These are phyloP conservation scores for Blechomonas ayalai DNA, from an alignment of 208 protist species.

Conservation along the genomic window DNA sequence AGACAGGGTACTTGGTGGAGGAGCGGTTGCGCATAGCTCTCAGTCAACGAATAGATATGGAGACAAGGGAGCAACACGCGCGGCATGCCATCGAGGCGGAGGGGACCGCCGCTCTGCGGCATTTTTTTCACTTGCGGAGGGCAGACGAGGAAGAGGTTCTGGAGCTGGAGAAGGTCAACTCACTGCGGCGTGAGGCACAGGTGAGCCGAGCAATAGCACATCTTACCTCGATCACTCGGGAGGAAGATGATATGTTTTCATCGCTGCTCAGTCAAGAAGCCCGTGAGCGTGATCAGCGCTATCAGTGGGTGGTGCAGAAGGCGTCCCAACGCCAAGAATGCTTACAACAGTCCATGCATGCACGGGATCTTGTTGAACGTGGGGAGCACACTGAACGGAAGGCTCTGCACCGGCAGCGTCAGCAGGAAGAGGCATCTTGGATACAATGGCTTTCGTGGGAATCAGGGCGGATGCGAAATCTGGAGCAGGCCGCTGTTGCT, in stretches of 20 bases:
- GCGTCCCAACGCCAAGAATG: conserved; percentile 4
- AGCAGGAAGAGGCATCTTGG: conserved; percentile 7
- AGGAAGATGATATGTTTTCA: conserved; percentile 23
- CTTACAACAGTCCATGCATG: conserved; percentile 4
- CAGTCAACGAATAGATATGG: neutral
- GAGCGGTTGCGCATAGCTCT: neutral
- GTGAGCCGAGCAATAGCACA: conserved; percentile 17
- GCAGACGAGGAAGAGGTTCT: conserved; percentile 2
- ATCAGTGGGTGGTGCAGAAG: conserved; percentile 32
- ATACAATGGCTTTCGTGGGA: conserved; percentile 3
- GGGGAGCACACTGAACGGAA: conserved; percentile 30
- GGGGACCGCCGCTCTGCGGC: neutral
- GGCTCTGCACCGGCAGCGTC: conserved; percentile 6
- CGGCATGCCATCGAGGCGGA: conserved; percentile 4
- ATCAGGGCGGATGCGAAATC: conserved; percentile 16
- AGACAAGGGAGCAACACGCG: conserved; percentile 1
- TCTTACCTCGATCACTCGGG: conserved; percentile 23
- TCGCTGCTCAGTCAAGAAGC: conserved; percentile 19
- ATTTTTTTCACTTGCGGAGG: conserved; percentile 5
- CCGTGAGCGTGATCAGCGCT: conserved; percentile 24
- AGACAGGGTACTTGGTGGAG: neutral
- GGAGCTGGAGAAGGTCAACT: conserved; percentile 5
- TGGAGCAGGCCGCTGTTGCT: conserved; percentile 6
- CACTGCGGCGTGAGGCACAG: neutral
- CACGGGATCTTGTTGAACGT: conserved; percentile 1